phyloP scores from a whole-genome alignment of 192 early-diverging fungal species.

The Pilaira anomala region DNA sequence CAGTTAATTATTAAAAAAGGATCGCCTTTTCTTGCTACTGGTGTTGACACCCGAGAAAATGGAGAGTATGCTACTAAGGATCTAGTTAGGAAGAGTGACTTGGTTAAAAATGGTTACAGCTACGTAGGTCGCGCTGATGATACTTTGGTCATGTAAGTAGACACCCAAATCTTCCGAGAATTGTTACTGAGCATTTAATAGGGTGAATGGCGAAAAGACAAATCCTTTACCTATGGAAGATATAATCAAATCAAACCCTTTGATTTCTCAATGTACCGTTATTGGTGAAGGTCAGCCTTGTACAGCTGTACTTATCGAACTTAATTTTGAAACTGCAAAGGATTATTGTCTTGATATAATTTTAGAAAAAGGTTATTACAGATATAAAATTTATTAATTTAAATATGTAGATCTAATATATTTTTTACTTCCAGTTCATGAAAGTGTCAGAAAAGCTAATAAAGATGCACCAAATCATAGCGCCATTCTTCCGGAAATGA shows the following conservation, averaged over 20 bases:
- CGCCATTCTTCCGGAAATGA: slow-evolving; percentile 20
- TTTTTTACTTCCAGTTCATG: slow-evolving; percentile 1
- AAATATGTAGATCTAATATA: neutral
- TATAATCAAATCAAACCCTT: neutral
- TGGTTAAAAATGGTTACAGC: neutral
- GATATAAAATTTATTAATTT: neutral
- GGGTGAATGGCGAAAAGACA: slow-evolving; percentile 36
- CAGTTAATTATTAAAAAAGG: neutral
- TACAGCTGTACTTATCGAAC: slow-evolving; percentile 6
- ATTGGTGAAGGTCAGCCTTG: slow-evolving; percentile 16
- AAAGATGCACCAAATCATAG: slow-evolving; percentile 24
- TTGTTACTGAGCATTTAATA: neutral
- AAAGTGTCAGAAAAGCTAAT: slow-evolving; percentile 19
- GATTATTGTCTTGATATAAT: neutral
- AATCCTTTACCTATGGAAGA: slow-evolving; percentile 32
- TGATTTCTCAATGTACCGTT: slow-evolving; percentile 21
- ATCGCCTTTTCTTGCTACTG: slow-evolving; percentile 5
- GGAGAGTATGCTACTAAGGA: slow-evolving; percentile 27
- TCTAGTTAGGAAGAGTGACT: neutral
- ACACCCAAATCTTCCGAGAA: neutral
- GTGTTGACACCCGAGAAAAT: slow-evolving; percentile 11
- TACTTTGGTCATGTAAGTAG: slow-evolving; percentile 17
- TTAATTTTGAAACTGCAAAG: neutral
- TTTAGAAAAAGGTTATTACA: slow-evolving; percentile 10
- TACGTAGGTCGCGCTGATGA: slow-evolving; percentile 26